phyloP scores from a whole-genome alignment of 1,284 basidiomycete genomes.

The Ceratorhiza oryzae-sativae region DNA sequence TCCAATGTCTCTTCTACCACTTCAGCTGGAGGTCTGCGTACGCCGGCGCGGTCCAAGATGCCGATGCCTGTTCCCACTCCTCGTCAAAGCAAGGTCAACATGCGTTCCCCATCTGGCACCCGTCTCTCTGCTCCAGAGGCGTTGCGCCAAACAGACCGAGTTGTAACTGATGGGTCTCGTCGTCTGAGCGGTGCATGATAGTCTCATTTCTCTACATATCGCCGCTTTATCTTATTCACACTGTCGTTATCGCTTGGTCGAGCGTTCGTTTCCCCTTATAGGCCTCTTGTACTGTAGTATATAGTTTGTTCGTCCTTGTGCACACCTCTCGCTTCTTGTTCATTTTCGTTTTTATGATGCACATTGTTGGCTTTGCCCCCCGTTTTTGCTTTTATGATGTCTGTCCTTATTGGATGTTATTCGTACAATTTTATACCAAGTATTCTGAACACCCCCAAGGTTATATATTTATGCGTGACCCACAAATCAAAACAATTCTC shows the following conservation, averaged over 20 bases:
- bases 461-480: neutral
- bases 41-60: neutral
- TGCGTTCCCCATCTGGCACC: constrained; percentile 1
- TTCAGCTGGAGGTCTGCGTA: neutral
- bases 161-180: neutral
- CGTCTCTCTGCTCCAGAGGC: constrained; percentile 30
- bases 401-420: constrained; percentile 36
- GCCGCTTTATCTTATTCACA: neutral
- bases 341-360: constrained; percentile 13
- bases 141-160: neutral
- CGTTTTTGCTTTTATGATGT: constrained; percentile 1
- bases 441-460: constrained; percentile 23
- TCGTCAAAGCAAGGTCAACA: neutral
- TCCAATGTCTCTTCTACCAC: neutral
- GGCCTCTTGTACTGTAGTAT: constrained; percentile 17
- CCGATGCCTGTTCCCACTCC: constrained; percentile 2
- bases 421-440: constrained; percentile 31
- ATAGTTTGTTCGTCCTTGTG: constrained; percentile 28
- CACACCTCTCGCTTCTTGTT: constrained; percentile 25
- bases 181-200: constrained; percentile 20
- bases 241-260: constrained; percentile 14
- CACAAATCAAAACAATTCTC: neutral
- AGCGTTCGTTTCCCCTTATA: constrained; percentile 5
- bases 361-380: neutral
- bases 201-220: neutral